These are phyloP conservation scores for Abrus precatorius DNA, from an alignment of 306 rosid genomes.

Conservation along the genomic window DNA sequence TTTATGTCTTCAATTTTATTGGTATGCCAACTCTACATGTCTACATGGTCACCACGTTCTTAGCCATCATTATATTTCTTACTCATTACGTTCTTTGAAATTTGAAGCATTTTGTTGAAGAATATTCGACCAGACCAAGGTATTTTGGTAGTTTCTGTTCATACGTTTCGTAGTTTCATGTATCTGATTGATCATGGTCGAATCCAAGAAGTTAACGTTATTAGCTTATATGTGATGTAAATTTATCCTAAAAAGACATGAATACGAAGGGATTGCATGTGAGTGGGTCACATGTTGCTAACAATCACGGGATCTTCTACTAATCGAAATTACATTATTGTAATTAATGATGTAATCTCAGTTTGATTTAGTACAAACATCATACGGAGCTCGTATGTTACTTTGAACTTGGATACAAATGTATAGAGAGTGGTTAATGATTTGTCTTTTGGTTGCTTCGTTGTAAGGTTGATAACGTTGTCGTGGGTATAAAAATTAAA, in stretches of 20 bases:
- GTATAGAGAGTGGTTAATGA: background rate
- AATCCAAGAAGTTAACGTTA: background rate
- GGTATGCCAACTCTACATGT: slow-evolving; percentile 41
- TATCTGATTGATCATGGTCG: slow-evolving; percentile 15
- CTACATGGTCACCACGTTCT: slow-evolving; percentile 38
- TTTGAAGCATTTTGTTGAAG: slow-evolving; percentile 11
- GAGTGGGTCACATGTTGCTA: slow-evolving; percentile 40
- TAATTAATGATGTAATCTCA: background rate
- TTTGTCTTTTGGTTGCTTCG: background rate
- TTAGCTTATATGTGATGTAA: background rate
- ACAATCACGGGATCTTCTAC: slow-evolving; percentile 34
- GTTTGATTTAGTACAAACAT: slow-evolving; percentile 19
- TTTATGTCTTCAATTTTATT: too few species aligned
- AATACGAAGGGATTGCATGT: slow-evolving; percentile 36
- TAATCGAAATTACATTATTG: background rate
- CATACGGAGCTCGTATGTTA: background rate
- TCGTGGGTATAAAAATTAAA: too few species aligned
- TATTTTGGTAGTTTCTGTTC: slow-evolving; percentile 24
- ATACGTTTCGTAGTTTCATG: slow-evolving; percentile 20
- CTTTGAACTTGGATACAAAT: background rate
- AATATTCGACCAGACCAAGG: slow-evolving; percentile 31
- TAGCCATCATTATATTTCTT: slow-evolving; percentile 45
- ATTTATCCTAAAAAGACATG: background rate
- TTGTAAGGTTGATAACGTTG: background rate
- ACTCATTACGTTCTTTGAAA: slow-evolving; percentile 18